Percentiles rank a stretch among this genome's conserved stretches.
phyloP scores from a whole-genome alignment of 257 asterid genomes.

The Ballota nigra region DNA sequence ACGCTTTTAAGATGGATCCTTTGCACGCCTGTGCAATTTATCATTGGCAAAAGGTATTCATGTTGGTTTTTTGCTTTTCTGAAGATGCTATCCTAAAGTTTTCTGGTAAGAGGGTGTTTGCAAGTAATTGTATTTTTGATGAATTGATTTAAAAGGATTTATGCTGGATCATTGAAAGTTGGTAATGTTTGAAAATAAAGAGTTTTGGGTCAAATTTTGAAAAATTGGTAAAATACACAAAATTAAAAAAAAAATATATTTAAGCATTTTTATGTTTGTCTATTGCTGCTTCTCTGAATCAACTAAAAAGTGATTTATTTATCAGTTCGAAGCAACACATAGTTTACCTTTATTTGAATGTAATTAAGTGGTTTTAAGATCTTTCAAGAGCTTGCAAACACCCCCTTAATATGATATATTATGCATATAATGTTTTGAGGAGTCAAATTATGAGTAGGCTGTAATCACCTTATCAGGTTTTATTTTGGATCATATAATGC shows the following conservation, averaged over 20 bases:
- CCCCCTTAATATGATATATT: not conserved
- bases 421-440: not conserved
- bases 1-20: constrained; percentile 85
- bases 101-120: not conserved
- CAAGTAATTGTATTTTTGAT: not conserved
- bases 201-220: not conserved
- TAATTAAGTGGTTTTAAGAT: not conserved
- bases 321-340: not conserved
- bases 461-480: constrained; percentile 59
- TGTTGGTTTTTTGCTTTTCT: constrained; percentile 5
- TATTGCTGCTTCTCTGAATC: not conserved
- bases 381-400: not conserved
- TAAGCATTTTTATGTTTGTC: not conserved
- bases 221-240: not conserved
- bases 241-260: not conserved
- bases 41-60: constrained; percentile 82
- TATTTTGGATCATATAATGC: constrained; percentile 95
- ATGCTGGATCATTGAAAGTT: not conserved
- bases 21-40: constrained; percentile 93
- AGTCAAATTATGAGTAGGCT: constrained; percentile 17
- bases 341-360: not conserved
- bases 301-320: not conserved
- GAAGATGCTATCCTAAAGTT: constrained; percentile 2
- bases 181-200: not conserved
- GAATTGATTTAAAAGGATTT: not conserved